phyloP scores from a whole-genome alignment of 2,329 filamentous ascomycete species.

The Pezicula radicicola region DNA sequence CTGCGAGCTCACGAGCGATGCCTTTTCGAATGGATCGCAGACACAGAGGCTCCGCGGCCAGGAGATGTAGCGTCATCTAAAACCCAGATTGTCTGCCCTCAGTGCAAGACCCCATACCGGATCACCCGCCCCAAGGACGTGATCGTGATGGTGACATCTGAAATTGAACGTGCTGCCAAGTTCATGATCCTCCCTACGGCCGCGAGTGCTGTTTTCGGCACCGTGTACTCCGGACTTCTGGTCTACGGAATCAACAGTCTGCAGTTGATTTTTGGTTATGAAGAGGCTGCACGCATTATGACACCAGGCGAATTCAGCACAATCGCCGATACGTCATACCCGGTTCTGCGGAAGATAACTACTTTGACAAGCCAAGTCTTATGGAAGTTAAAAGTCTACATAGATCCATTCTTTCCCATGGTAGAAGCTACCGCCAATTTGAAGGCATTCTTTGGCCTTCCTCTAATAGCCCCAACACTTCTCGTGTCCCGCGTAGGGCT shows the following conservation, averaged over 20 bases:
- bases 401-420: conserved; percentile 24
- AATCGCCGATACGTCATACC: too few species aligned
- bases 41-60: conserved; percentile 67
- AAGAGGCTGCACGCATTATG: conserved; percentile 56
- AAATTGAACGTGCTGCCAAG: conserved; percentile 15
- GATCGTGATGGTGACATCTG: conserved; percentile 47
- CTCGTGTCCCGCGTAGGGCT: conserved; percentile 64
- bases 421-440: conserved; percentile 8
- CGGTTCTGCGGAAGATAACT: too few species aligned
- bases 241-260: conserved; percentile 61
- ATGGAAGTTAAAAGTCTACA: not conserved
- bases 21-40: conserved; percentile 89
- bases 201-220: conserved; percentile 31
- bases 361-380: too few species aligned
- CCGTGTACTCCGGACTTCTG: conserved; percentile 47
- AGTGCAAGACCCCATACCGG: conserved; percentile 81
- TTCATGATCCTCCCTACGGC: conserved; percentile 23
- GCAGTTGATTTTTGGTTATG: conserved; percentile 61
- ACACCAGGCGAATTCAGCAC: conserved; percentile 18
- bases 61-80: conserved; percentile 47
- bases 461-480: conserved; percentile 65
- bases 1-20: conserved; percentile 89
- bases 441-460: conserved; percentile 47
- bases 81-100: conserved; percentile 71
- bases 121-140: conserved; percentile 73